phyloP scores from a whole-genome alignment of 2,329 filamentous ascomycete genomes.

The Elsinoe fawcettii region DNA sequence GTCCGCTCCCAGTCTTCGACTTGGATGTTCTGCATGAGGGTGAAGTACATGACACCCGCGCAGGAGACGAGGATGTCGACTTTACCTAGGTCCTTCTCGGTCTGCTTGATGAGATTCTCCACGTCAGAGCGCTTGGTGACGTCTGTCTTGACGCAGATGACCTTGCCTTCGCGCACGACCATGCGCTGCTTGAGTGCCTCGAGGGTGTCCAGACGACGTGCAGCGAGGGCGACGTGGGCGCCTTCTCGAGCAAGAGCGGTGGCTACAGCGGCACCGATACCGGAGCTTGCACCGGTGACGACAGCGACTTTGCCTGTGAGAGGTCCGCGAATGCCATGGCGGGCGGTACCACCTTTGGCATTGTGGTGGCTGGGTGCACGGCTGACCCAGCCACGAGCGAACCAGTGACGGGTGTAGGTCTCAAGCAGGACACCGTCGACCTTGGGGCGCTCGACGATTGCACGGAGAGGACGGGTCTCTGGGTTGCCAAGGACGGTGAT shows the following conservation, averaged over 20 bases:
- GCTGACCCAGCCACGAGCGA: slow-evolving; percentile 67
- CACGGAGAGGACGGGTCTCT: slow-evolving; percentile 54
- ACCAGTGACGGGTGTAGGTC: slow-evolving; percentile 74
- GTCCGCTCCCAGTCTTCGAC: slow-evolving; percentile 72
- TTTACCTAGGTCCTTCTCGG: slow-evolving; percentile 57
- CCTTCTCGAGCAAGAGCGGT: slow-evolving; percentile 61
- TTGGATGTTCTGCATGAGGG: slow-evolving; percentile 71
- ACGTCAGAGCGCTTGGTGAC: slow-evolving; percentile 62
- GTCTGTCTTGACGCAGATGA: slow-evolving; percentile 63
- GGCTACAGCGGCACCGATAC: slow-evolving; percentile 69
- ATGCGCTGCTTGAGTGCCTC: slow-evolving; percentile 59
- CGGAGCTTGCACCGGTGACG: slow-evolving; percentile 71
- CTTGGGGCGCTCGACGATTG: slow-evolving; percentile 55
- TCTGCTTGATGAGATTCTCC: slow-evolving; percentile 53
- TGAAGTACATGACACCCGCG: slow-evolving; percentile 83
- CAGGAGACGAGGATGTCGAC: slow-evolving; percentile 74
- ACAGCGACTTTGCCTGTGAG: slow-evolving; percentile 64
- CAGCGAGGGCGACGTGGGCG: slow-evolving; percentile 63
- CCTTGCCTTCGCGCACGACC: slow-evolving; percentile 51
- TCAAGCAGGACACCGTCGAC: slow-evolving; percentile 64
- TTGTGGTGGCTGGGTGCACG: slow-evolving; percentile 49
- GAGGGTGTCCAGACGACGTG: slow-evolving; percentile 61
- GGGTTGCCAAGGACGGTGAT: slow-evolving; percentile 68
- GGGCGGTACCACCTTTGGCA: slow-evolving; percentile 38
- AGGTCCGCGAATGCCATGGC: slow-evolving; percentile 47